These are phyloP conservation scores for Bretschneidera sinensis DNA, from an alignment of 345 rosid genomes.

Conservation along the genomic window DNA sequence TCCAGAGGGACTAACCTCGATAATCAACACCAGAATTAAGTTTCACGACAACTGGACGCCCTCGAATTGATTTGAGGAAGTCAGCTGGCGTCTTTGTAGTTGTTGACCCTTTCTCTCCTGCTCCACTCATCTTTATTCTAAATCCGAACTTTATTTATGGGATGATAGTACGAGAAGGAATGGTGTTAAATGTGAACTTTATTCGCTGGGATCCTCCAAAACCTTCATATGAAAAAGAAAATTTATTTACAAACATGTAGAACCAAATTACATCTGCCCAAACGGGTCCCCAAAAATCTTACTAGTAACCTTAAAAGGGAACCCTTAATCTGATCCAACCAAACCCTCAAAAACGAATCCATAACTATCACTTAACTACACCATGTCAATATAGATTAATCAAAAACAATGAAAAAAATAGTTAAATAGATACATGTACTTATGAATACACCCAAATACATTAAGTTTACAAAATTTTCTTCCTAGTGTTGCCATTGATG, in stretches of 20 bases:
- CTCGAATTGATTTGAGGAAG: conserved; percentile 92
- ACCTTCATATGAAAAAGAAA: neutral
- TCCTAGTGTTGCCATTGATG: too few species aligned
- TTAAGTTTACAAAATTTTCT: too few species aligned
- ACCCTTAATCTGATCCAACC: neutral
- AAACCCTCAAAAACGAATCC: too few species aligned
- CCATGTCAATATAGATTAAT: too few species aligned
- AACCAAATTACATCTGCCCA: neutral
- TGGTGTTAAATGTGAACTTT: neutral
- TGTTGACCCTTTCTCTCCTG: conserved; percentile 48
- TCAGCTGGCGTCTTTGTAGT: conserved; percentile 71
- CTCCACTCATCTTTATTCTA: conserved; percentile 49
- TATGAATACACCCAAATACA: too few species aligned
- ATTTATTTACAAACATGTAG: neutral
- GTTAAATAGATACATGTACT: too few species aligned
- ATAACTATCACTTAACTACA: too few species aligned
- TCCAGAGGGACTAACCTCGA: conserved; percentile 43
- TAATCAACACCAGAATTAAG: conserved; percentile 93
- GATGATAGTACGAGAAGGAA: neutral
- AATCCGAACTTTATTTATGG: neutral
- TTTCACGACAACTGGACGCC: conserved; percentile 89
- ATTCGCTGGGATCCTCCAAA: neutral
- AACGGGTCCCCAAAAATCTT: neutral
- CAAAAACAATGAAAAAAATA: too few species aligned
- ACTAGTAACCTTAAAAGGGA: neutral